Evolutionary conservation across 2,329 filamentous ascomycete species (phyloP).

Genomic region (Ophiocordyceps robertsii): DNA sequence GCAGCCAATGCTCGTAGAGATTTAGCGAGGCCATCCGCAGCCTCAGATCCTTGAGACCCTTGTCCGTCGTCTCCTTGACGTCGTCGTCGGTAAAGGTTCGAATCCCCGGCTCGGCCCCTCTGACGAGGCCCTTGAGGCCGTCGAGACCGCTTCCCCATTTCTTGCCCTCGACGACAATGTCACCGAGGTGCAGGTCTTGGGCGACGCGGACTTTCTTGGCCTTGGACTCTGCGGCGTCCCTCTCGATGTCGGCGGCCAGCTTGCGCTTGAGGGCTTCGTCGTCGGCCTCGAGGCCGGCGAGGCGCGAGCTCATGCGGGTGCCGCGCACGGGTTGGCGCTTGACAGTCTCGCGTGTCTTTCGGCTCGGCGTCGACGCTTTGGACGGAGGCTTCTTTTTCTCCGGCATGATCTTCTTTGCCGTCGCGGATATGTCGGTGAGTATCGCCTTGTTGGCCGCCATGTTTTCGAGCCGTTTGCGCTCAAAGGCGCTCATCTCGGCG

Average conservation of each 20-base stretch:
- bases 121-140: constrained; percentile 44
- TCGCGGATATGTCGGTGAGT: constrained; percentile 60
- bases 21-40: constrained; percentile 64
- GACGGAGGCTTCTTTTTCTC: constrained; percentile 36
- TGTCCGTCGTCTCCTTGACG: constrained; percentile 64
- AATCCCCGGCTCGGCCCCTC: constrained; percentile 64
- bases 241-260: constrained; percentile 33
- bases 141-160: constrained; percentile 57
- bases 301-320: constrained; percentile 43
- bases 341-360: constrained; percentile 22
- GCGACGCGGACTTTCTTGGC: constrained; percentile 44
- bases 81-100: constrained; percentile 81
- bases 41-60: constrained; percentile 58
- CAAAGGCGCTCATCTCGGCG: constrained; percentile 62
- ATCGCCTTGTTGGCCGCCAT: constrained; percentile 76
- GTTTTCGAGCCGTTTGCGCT: constrained; percentile 72
- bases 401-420: constrained; percentile 56
- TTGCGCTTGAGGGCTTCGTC: constrained; percentile 34
- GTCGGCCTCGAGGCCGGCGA: constrained; percentile 41
- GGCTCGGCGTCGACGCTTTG: constrained; percentile 24
- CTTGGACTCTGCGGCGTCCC: constrained; percentile 25
- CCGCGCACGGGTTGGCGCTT: constrained; percentile 34
- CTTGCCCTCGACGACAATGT: constrained; percentile 69
- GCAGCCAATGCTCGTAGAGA: constrained; percentile 73
- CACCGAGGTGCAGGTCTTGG: constrained; percentile 54